Evolutionary conservation across 108 stramenopile genomes (phyloP).

Genomic region (Pseudonitzschia delicatissima): DNA sequence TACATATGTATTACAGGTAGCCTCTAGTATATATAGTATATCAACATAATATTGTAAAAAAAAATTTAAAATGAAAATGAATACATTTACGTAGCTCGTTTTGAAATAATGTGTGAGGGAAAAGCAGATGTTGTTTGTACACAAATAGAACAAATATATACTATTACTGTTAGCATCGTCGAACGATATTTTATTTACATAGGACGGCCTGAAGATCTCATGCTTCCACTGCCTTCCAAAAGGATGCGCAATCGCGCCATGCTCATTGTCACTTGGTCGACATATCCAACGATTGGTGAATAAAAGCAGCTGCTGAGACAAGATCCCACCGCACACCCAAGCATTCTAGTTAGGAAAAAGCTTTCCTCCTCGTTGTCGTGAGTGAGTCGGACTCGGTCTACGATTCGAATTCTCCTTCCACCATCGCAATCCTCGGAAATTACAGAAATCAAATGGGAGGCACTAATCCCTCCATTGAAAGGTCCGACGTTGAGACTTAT

Average conservation of each 20-base stretch:
- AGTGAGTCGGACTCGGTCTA: constrained; percentile 51
- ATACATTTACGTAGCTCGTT: no score
- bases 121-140: no score
- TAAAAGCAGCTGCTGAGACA: constrained; percentile 38
- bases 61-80: no score
- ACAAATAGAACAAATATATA: no score
- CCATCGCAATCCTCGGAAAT: background rate
- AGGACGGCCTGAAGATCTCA: background rate
- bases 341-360: background rate
- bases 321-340: constrained; percentile 19
- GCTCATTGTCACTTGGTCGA: constrained; percentile 61
- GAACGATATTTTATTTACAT: background rate
- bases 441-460: constrained; percentile 54
- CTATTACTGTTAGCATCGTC: background rate
- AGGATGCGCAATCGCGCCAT: constrained; percentile 56
- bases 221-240: constrained; percentile 27
- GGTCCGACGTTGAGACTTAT: constrained; percentile 64
- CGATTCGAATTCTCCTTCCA: constrained; percentile 35
- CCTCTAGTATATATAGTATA: no score
- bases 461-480: constrained; percentile 48
- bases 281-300: constrained; percentile 47
- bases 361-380: constrained; percentile 26
- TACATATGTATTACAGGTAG: no score
- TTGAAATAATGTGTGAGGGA: no score
- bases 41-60: no score